Evolutionary conservation across 768 basidiomycete genomes (phyloP).

Genomic region (Psilocybe cyanescens): DNA sequence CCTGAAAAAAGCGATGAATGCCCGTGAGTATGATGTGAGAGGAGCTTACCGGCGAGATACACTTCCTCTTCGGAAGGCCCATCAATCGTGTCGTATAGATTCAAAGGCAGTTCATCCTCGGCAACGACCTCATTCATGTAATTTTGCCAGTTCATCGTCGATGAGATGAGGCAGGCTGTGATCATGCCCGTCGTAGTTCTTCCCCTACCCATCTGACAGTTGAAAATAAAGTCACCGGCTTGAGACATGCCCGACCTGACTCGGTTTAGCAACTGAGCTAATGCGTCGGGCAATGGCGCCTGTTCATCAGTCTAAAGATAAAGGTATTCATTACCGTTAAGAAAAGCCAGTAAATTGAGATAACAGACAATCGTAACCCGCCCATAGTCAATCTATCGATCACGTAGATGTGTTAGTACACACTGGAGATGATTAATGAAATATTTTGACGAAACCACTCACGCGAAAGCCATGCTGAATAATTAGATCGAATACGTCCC

Average conservation of each 20-base stretch:
- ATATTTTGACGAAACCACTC: constrained; percentile 18
- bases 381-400: constrained; percentile 74
- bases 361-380: constrained; percentile 85
- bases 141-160: constrained; percentile 63
- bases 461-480: constrained; percentile 79
- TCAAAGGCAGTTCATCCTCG: constrained; percentile 36
- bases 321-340: neutral
- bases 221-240: constrained; percentile 86
- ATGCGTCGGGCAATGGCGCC: constrained; percentile 88
- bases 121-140: constrained; percentile 39
- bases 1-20: constrained; percentile 47
- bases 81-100: constrained; percentile 72
- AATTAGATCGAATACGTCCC: constrained; percentile 80
- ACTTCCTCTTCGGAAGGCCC: constrained; percentile 88
- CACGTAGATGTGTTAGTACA: neutral
- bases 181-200: constrained; percentile 98
- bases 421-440: neutral
- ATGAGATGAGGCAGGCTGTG: constrained; percentile 84
- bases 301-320: constrained; percentile 89
- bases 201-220: constrained; percentile 95
- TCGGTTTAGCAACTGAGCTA: constrained; percentile 78
- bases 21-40: neutral
- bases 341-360: neutral
- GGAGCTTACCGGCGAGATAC: constrained; percentile 73
- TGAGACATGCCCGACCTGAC: constrained; percentile 60